Conservation (phyloP, 371 early-diverging fungal species). For the Batrachochytrium dendrobatidis region DNA sequence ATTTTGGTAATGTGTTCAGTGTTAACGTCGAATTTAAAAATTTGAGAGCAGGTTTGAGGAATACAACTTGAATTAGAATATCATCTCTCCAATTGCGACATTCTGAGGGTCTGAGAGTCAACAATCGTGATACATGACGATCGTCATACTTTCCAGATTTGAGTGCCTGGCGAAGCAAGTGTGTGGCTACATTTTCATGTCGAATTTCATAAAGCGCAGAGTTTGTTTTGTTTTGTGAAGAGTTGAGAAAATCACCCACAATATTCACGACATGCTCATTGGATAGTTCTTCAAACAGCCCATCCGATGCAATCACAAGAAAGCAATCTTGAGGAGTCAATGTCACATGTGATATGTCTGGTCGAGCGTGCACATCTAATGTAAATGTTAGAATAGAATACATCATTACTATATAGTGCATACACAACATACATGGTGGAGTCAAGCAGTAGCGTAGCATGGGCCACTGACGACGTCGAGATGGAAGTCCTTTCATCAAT, state of each 20-base stretch:
- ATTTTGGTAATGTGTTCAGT: no score
- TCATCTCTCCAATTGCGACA: background rate
- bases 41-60: background rate
- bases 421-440: slow-evolving; percentile 1
- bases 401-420: no score
- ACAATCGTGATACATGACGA: background rate
- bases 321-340: background rate
- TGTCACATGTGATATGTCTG: background rate
- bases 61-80: background rate
- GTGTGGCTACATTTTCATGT: background rate
- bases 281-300: background rate
- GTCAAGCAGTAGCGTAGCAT: background rate
- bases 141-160: background rate
- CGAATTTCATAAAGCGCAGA: background rate
- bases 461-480: background rate
- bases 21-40: no score
- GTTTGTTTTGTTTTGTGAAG: background rate
- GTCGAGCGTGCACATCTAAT: background rate
- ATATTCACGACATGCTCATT: background rate
- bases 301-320: background rate
- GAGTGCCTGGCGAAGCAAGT: background rate
- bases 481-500: background rate
- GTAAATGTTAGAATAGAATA: no score
- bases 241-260: background rate
- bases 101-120: background rate